Evolutionary conservation across 345 rosid genomes (phyloP).

Genomic region (Bruguiera gymnorhiza): DNA sequence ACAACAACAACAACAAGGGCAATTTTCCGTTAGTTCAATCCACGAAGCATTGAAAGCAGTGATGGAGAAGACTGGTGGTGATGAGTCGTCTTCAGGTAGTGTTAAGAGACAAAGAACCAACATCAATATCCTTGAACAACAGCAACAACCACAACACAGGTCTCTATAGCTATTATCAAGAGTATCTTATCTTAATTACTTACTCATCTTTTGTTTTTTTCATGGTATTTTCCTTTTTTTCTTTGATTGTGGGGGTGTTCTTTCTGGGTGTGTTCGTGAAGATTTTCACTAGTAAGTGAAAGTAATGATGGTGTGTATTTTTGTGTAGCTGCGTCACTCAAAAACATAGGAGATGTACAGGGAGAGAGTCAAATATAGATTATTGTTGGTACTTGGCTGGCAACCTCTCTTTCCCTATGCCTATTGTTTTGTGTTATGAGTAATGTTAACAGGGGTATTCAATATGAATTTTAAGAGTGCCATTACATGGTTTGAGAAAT

Average conservation of each 20-base stretch:
- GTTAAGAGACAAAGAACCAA: constrained; percentile 81
- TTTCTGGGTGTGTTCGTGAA: constrained; percentile 11
- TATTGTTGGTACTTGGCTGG: constrained; percentile 9
- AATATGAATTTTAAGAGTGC: no score
- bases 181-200: not conserved
- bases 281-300: not conserved
- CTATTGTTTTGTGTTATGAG: no score
- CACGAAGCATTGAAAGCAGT: constrained; percentile 90
- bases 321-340: constrained; percentile 4
- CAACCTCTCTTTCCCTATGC: not conserved
- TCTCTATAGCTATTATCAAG: constrained; percentile 38
- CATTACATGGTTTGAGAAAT: no score
- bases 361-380: not conserved
- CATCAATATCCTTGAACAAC: constrained; percentile 51
- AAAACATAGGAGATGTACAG: constrained; percentile 6
- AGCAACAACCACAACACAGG: constrained; percentile 40
- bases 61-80: constrained; percentile 78
- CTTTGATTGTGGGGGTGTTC: constrained; percentile 12
- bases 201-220: not conserved
- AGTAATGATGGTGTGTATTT: constrained; percentile 15
- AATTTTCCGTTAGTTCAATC: constrained; percentile 62
- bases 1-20: constrained; percentile 35
- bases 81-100: constrained; percentile 66
- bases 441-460: no score
- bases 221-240: not conserved